Percentiles rank a stretch among this genome's conserved stretches.
These are phyloP conservation scores for Macrotyloma uniflorum DNA, from an alignment of 306 rosid species.

Conservation along the genomic window DNA sequence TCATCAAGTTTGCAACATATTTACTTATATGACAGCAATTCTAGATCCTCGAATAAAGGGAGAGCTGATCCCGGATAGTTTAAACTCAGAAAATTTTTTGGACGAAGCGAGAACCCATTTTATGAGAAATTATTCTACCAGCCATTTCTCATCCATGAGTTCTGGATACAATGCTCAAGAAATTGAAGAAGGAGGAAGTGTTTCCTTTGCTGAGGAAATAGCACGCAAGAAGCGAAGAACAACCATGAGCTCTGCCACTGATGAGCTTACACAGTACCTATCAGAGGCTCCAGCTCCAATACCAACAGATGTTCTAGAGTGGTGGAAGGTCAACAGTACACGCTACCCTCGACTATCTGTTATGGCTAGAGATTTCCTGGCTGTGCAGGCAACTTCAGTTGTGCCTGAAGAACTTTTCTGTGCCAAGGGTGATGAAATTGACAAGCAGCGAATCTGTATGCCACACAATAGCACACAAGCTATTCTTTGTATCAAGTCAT, in stretches of 20 bases:
- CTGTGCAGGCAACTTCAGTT: constrained; percentile 85
- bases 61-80: constrained; percentile 89
- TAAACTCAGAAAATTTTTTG: constrained; percentile 65
- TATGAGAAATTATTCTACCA: constrained; percentile 69
- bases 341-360: constrained; percentile 89
- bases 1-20: constrained; percentile 80
- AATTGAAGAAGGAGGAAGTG: constrained; percentile 75
- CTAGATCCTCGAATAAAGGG: constrained; percentile 95
- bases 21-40: constrained; percentile 87
- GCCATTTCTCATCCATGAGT: constrained; percentile 69
- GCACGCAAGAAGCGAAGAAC: constrained; percentile 91
- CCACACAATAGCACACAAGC: constrained; percentile 73
- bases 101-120: constrained; percentile 91
- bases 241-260: constrained; percentile 72
- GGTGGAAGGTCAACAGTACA: constrained; percentile 92
- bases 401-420: constrained; percentile 90
- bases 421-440: constrained; percentile 76
- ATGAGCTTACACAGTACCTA: constrained; percentile 92
- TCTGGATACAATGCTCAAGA: constrained; percentile 72
- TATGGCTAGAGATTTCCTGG: constrained; percentile 95
- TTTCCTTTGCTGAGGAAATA: constrained; percentile 95
- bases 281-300: constrained; percentile 89
- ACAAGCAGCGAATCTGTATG: constrained; percentile 78
- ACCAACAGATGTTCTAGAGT: constrained; percentile 87
- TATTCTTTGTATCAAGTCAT: constrained; percentile 82